Evolutionary conservation across 176 grass and related monocot species (phyloP), one percentile per base, ranked within the genome.

Genomic region (Oryza punctata): DNA sequence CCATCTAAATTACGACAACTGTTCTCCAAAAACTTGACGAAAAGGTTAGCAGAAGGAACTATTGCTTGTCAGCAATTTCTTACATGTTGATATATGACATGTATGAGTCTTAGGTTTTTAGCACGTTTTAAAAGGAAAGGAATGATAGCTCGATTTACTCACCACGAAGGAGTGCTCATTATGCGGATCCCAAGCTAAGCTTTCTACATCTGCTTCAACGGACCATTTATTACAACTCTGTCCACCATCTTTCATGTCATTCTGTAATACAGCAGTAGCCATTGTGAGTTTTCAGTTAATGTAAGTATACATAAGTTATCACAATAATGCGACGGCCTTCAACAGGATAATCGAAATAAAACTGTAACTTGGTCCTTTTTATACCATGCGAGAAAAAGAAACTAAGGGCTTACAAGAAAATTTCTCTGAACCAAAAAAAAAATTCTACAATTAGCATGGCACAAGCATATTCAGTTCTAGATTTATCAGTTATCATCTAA

Each of bases 111-210:
- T 60, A 60, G 71, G 47, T 23, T 47, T 72, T 66, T 43, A 65
- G 12, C 32, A 14, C 77, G 76, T 28, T n/a, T 18, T 71, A 76
- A 12, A 46, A 68, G 41, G 65, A 75, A 81, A 6, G 8, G 81
- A 63, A 67, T 46, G 54, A 60, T 3, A 57, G 12, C 81, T 65
- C 44, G 30, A 67, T 76, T 63, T 61, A 85, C 83, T 90, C 43
- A 96, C 96, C 85, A 92, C 52, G 85, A 94, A 99, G 2, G 45
- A 77, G 50, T 99, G 81, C 63, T 92, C 96, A 84, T 90, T 90
- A 44, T 91, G 93, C 72, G 93, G 96, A 81, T 99, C 89, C 94
- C 96, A 99, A 82, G 84, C 87, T 87, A 99, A 85, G 86, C 91
- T 89, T 89, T 99, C 96, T 25, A 96, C 91, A 19, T 96, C 96